A percentile compares a stretch with the other conserved stretches of the same genome.
These are phyloP conservation scores for Yarrowia sp. DNA, from an alignment of 805 yeast genomes.

Conservation along the genomic window DNA sequence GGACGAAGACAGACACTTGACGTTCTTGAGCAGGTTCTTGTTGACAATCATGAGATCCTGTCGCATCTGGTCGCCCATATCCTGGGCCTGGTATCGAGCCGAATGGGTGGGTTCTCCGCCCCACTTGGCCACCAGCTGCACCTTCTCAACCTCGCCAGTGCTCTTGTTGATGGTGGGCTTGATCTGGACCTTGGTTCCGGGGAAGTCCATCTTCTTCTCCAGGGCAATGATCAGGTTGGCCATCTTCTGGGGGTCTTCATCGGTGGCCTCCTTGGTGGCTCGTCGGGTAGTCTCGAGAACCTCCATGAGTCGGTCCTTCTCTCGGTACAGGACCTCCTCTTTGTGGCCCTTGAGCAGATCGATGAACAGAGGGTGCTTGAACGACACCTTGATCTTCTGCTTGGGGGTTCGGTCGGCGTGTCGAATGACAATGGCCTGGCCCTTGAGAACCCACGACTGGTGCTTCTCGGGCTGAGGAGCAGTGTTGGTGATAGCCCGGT, in stretches of 20 bases:
- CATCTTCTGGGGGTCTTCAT: conserved; percentile 83
- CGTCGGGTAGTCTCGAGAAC: conserved; percentile 83
- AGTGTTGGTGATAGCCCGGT: conserved; percentile 52
- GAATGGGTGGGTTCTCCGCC: conserved; percentile 99
- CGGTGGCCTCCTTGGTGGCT: conserved; percentile 69
- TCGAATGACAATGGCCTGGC: conserved; percentile 86
- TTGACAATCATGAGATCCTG: conserved; percentile 89
- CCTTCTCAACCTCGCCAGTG: conserved; percentile 77
- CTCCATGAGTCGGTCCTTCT: conserved; percentile 81
- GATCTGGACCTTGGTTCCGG: conserved; percentile 95
- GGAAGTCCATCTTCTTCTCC: conserved; percentile 85
- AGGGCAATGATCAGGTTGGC: conserved; percentile 79
- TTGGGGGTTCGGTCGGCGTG: conserved; percentile 99
- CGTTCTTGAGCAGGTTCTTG: conserved; percentile 81
- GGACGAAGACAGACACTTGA: conserved; percentile 85
- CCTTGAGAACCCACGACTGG: conserved; percentile 97
- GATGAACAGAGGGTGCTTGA: conserved; percentile 83
- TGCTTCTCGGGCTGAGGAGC: conserved; percentile 62
- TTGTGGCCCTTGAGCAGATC: conserved; percentile 90
- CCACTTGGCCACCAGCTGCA: conserved; percentile 95
- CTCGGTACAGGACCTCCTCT: conserved; percentile 94
- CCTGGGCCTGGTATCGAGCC: conserved; percentile 91
- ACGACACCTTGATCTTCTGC: conserved; percentile 95
- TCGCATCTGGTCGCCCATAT: conserved; percentile 93
- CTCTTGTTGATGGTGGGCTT: conserved; percentile 81